Percentiles rank a stretch among this genome's conserved stretches.
Evolutionary conservation across 192 early-diverging fungal species (phyloP).

Genomic region (Entomortierella chlamydospora): DNA sequence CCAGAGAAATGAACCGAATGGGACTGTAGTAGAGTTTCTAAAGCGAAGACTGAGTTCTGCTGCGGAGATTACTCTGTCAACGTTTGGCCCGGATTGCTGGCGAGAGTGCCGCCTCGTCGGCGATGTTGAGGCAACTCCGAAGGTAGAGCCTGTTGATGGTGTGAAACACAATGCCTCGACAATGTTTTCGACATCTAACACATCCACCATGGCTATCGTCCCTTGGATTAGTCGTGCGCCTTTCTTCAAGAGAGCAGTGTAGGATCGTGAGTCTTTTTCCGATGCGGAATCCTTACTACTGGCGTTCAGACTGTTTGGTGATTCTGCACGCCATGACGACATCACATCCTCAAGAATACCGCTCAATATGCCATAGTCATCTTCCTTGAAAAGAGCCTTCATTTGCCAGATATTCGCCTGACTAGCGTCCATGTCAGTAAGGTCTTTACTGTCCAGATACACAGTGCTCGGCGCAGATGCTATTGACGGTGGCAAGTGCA

Average conservation of each 20-base stretch:
- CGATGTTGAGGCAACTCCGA: background rate
- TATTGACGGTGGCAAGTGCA: conserved; percentile 2
- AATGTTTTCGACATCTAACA: conserved; percentile 54
- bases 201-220: conserved; percentile 49
- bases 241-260: conserved; percentile 28
- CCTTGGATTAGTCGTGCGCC: conserved; percentile 46
- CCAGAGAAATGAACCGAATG: conserved; percentile 65
- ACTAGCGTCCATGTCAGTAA: conserved; percentile 66
- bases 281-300: conserved; percentile 20
- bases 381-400: conserved; percentile 47
- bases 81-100: background rate
- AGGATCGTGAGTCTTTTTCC: conserved; percentile 9
- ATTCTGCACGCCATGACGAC: conserved; percentile 59
- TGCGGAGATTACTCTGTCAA: conserved; percentile 31
- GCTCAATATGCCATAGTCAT: conserved; percentile 53
- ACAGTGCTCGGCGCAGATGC: conserved; percentile 54
- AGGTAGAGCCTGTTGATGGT: background rate
- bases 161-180: conserved; percentile 26
- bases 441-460: conserved; percentile 53
- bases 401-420: conserved; percentile 62
- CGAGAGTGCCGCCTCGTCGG: conserved; percentile 5
- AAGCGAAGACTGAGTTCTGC: conserved; percentile 56
- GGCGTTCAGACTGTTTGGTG: conserved; percentile 22
- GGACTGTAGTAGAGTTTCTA: conserved; percentile 54
- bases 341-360: conserved; percentile 56